Evolutionary conservation across 257 asterid genomes (phyloP).

Genomic region (Thymus mandschuricus): DNA sequence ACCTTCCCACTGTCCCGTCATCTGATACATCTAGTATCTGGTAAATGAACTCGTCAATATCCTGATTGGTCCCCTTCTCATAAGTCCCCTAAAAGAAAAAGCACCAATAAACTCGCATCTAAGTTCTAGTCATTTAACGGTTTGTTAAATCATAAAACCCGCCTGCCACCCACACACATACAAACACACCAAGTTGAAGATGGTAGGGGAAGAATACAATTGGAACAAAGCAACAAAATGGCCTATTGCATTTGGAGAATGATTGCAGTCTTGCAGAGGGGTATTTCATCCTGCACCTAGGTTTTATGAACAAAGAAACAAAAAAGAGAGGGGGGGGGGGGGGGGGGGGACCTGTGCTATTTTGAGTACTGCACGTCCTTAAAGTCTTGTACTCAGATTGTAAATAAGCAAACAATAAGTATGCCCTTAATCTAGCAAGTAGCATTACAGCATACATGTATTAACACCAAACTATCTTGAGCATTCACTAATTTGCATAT

Average conservation of each 20-base stretch:
- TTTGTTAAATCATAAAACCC: background rate
- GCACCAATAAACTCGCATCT: conserved; percentile 20
- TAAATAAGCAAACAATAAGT: too few species aligned
- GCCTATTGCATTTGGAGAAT: background rate
- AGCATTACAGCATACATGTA: background rate
- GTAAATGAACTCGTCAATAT: conserved; percentile 88
- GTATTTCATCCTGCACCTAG: background rate
- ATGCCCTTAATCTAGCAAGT: background rate
- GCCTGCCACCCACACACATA: too few species aligned
- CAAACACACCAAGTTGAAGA: too few species aligned
- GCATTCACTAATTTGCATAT: background rate
- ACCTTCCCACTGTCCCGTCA: conserved; percentile 80
- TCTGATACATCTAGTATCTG: conserved; percentile 69
- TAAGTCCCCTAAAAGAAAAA: conserved; percentile 67
- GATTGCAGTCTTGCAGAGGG: background rate
- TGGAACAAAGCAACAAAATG: too few species aligned
- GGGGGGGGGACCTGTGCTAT: too few species aligned
- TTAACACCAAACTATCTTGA: background rate
- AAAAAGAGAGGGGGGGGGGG: background rate
- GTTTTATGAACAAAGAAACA: background rate
- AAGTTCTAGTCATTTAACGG: conserved; percentile 5
- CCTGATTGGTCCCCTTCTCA: conserved; percentile 89
- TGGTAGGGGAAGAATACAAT: too few species aligned
- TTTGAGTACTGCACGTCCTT: background rate
- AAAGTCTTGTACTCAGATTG: background rate